Conservation (phyloP, 805 yeast genomes). For the Pichia occidentalis region DNA sequence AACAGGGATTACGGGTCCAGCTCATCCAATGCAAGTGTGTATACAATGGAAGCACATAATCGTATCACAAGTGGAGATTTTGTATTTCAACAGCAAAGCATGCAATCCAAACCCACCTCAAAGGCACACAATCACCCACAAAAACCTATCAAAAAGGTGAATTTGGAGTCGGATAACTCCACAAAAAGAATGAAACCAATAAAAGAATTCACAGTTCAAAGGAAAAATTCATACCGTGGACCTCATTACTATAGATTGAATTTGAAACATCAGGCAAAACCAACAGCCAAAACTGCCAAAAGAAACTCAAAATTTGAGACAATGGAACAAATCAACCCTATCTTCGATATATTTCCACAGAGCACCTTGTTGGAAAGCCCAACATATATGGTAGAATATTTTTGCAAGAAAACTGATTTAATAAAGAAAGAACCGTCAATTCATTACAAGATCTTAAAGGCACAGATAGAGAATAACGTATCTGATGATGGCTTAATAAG, state of each 20-base stretch:
- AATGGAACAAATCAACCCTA: slow-evolving; percentile 9
- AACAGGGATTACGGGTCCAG: slow-evolving; percentile 2
- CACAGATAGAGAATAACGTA: slow-evolving; percentile 5
- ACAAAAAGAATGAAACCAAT: neutral
- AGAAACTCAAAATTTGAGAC: slow-evolving; percentile 5
- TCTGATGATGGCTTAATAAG: neutral
- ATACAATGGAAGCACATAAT: slow-evolving; percentile 7
- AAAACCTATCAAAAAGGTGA: too few species aligned
- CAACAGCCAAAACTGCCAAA: slow-evolving; percentile 6
- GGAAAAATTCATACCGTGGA: slow-evolving; percentile 10
- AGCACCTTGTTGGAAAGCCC: slow-evolving; percentile 12
- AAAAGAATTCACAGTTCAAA: slow-evolving; percentile 10
- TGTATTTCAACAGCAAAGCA: slow-evolving; percentile 2
- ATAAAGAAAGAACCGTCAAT: slow-evolving; percentile 13
- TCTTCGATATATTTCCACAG: slow-evolving; percentile 8
- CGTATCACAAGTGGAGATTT: slow-evolving; percentile 7
- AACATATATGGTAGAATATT: slow-evolving; percentile 14
- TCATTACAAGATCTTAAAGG: slow-evolving; percentile 12
- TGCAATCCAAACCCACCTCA: too few species aligned
- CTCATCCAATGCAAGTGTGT: slow-evolving; percentile 6
- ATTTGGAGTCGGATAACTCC: neutral
- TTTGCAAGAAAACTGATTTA: slow-evolving; percentile 10
- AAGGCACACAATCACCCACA: too few species aligned
- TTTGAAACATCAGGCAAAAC: neutral
- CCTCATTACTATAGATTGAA: slow-evolving; percentile 6